Evolutionary conservation across 192 early-diverging fungal species (phyloP).

Genomic region (Backusella mclennaniae): DNA sequence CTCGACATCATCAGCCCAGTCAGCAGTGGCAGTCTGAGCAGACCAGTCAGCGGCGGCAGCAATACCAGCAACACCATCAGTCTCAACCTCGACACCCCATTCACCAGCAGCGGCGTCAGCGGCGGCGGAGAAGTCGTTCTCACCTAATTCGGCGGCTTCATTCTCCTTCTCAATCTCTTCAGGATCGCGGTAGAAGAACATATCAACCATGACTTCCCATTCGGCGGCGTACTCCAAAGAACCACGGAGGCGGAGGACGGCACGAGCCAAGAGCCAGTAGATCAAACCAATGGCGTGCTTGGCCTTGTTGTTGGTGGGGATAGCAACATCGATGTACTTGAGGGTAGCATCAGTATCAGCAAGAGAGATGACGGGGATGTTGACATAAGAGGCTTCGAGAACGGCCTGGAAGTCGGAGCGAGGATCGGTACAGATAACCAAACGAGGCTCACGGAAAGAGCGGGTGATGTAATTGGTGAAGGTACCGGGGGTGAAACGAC

Average conservation of each 20-base stretch:
- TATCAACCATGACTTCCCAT: slow-evolving; percentile 99
- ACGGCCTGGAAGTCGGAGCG: slow-evolving; percentile 98
- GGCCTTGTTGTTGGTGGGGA: slow-evolving; percentile 99
- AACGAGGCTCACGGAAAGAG: slow-evolving; percentile 98
- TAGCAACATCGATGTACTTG: slow-evolving; percentile 94
- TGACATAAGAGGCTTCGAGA: slow-evolving; percentile 99
- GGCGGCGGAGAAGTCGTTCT: slow-evolving; percentile 33
- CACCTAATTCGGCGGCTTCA: slow-evolving; percentile 48
- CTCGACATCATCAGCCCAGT: slow-evolving; percentile 34
- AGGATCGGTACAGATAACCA: slow-evolving; percentile 98
- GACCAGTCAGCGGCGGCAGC: slow-evolving; percentile 41
- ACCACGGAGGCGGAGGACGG: slow-evolving; percentile 98
- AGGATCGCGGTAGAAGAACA: slow-evolving; percentile 99
- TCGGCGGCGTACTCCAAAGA: slow-evolving; percentile 77
- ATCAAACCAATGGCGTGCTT: slow-evolving; percentile 99
- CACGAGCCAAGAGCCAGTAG: slow-evolving; percentile 97
- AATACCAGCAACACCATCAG: slow-evolving; percentile 40
- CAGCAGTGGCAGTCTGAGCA: slow-evolving; percentile 16
- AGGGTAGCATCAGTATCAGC: slow-evolving; percentile 97
- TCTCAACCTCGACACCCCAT: slow-evolving; percentile 67
- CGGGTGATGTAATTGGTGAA: slow-evolving; percentile 99
- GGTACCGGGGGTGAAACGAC: slow-evolving; percentile 99
- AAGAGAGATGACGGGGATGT: slow-evolving; percentile 99
- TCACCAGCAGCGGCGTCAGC: slow-evolving; percentile 44
- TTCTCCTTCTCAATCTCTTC: slow-evolving; percentile 95